Base-by-base conservation (phyloP, 1,139 yeast species). In the Candida frijolesensis region DNA sequence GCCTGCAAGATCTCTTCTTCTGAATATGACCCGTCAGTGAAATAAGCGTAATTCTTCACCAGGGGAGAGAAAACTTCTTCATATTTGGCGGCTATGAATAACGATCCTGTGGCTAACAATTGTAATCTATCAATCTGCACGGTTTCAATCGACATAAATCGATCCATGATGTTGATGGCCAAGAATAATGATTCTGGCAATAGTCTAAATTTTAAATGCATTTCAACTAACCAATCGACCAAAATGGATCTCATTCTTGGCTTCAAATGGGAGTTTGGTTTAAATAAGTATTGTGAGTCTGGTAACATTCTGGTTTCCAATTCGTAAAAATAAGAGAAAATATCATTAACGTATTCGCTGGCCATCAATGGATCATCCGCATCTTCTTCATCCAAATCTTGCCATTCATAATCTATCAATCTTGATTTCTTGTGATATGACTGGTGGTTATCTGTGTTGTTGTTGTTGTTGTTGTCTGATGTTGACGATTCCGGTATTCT, bases 61-160 rank as follows among this genome's bases (percentile, higher is more conserved):
- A 95, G 85, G 14, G 98, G 98, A 9, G 94, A 83, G 64, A 89
- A 89, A 45, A 92, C 96, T 70, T 92, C 98, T 71, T 92, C 98
- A 66, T 89, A 91, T 71, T 94, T 94, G 22, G 97, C 94, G 34
- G 98, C 97, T 58, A 92, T 88, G 68, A 92, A 90, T 57, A 94
- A 70, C 19, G 96, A 84, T 1, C 97, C 91, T 1, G 96, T 88
- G 11, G 98, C 98, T 45, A 92, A 83, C 51, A 92, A 76, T 73
- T 94, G 99, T 52, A 94, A 74, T 70, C 89, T 85, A 63, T 88
- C 92, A 54, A 91, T 82, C 60, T 88, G 90, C 39, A 91, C 96
- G 46, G 82, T 78, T 61, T 88, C 95, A 54, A 80, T 76, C 16
- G 94, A 85, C 80, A 94, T 82, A 68, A 90, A 92, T 56, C 98